Base-by-base conservation (phyloP, 805 yeast species). In the Saturnispora gosingensis region DNA sequence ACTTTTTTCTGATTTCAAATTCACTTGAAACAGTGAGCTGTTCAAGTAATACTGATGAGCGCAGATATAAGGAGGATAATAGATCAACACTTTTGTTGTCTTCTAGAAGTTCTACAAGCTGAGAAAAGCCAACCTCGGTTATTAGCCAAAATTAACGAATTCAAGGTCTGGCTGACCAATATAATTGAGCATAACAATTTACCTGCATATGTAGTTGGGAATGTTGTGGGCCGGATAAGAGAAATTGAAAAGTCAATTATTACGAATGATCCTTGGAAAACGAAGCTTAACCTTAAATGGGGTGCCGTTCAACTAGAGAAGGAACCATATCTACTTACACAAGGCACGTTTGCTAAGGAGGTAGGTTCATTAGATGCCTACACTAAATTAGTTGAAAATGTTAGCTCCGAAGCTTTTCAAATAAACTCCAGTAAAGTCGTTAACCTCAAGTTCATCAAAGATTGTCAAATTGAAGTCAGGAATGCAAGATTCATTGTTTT, bases 191-290 rank as follows among this genome's bases (percentile, higher is more conserved):
- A 35, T 8, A 56, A 48, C 15, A 46, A 45, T n/a, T 50, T 63
- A 2, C 62, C 69, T 1, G 18, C 54, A 16, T 66, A 57, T 50
- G 64, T 65, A 30, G 53, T 62, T 45, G 65, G 59, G 46, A 52
- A 45, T 7, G 59, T 58, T 34, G 47, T 61, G 4, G 47, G 35
- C 6, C 11, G 55, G 3, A 53, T 65, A 15, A 61, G 62, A 42
- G 15, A 45, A 20, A 50, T 64, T 43, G 55, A 46, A 36, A 32
- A 24, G 24, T 5, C 35, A 8, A 9, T 46, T 9, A 3, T 15
- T n/a, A n/a, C 13, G 5, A 25, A 13, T 10, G 49, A 46, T 15
- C 27, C 25, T 15, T 46, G 49, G 49, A 20, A 6, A 28, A 38
- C 16, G 8, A 30, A 27, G 11, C 25, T 40, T 11, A 40, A 36